Conservation (phyloP, 2,329 filamentous ascomycete genomes). For the Colletotrichum lindemuthianum region DNA sequence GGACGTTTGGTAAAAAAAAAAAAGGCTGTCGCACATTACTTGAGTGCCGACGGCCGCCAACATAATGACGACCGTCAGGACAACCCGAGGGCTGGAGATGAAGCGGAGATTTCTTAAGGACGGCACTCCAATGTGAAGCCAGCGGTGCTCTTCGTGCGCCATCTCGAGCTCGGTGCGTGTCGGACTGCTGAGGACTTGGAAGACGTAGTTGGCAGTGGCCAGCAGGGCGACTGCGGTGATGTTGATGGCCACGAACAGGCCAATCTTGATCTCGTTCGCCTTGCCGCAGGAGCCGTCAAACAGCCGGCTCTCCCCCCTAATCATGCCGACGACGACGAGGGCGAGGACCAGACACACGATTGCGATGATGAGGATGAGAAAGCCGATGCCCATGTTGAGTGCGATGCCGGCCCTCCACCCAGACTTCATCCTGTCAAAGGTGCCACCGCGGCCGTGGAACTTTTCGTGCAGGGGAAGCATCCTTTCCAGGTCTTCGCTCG, state of each 20-base stretch:
- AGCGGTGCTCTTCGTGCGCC: slow-evolving; percentile 56
- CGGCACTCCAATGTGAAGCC: slow-evolving; percentile 65
- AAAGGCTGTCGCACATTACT: slow-evolving; percentile 56
- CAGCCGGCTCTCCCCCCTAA: slow-evolving; percentile 49
- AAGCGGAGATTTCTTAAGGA: slow-evolving; percentile 60
- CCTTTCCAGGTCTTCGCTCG: slow-evolving; percentile 32
- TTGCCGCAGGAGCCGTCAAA: slow-evolving; percentile 50
- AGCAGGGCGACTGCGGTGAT: slow-evolving; percentile 54
- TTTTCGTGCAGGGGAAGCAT: slow-evolving; percentile 24
- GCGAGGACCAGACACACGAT: slow-evolving; percentile 53
- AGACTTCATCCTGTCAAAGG: slow-evolving; percentile 42
- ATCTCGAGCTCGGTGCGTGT: slow-evolving; percentile 58
- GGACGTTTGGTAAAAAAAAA: neutral
- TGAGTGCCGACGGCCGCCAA: slow-evolving; percentile 55
- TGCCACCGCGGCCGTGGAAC: slow-evolving; percentile 40
- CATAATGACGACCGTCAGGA: slow-evolving; percentile 52
- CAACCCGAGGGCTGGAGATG: slow-evolving; percentile 53
- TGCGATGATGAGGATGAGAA: slow-evolving; percentile 49
- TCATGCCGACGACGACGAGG: slow-evolving; percentile 45
- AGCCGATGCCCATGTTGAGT: slow-evolving; percentile 53
- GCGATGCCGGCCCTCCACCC: slow-evolving; percentile 61
- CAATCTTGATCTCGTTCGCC: slow-evolving; percentile 51
- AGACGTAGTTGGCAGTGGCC: slow-evolving; percentile 61
- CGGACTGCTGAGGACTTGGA: slow-evolving; percentile 65
- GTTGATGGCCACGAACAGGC: slow-evolving; percentile 57